Evolutionary conservation across 495 filamentous ascomycete genomes (phyloP).

Genomic region (Podospora sp.): DNA sequence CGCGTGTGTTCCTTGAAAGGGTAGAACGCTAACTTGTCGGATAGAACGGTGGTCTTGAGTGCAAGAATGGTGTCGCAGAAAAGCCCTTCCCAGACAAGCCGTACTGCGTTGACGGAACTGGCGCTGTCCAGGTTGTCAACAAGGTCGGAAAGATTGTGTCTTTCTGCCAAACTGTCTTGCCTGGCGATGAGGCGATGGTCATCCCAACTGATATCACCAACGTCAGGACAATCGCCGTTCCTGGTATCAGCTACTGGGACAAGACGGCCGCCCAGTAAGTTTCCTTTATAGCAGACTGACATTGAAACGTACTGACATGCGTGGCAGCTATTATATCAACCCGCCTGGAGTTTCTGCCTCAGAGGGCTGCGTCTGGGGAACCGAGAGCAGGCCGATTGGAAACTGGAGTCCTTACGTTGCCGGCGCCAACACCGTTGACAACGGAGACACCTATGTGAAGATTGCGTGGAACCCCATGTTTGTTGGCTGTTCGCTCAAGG

Average conservation of each 20-base stretch:
- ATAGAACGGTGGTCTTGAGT: conserved; percentile 78
- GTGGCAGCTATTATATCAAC: conserved; percentile 73
- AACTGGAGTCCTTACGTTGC: conserved; percentile 84
- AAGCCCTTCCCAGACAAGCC: conserved; percentile 71
- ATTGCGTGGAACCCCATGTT: conserved; percentile 83
- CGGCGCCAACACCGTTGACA: conserved; percentile 69
- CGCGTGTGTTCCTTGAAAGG: neutral
- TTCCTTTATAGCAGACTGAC: neutral
- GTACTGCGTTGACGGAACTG: conserved; percentile 74
- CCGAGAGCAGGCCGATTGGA: conserved; percentile 62
- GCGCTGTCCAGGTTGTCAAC: conserved; percentile 64
- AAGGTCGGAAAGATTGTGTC: conserved; percentile 63
- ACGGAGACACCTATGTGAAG: conserved; percentile 72
- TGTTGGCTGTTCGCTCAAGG: conserved; percentile 58
- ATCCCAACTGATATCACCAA: conserved; percentile 70
- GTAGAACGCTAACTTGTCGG: conserved; percentile 31
- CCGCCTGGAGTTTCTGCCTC: conserved; percentile 63
- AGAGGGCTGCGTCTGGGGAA: conserved; percentile 74
- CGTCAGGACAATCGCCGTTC: conserved; percentile 66
- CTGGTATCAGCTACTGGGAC: conserved; percentile 71
- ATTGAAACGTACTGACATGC: conserved; percentile 21
- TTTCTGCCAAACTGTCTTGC: conserved; percentile 82
- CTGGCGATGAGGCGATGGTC: conserved; percentile 87
- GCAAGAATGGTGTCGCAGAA: conserved; percentile 66
- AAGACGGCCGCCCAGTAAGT: conserved; percentile 73